Base-by-base conservation (phyloP, 1,284 basidiomycete species). In the Caloboletus inedulis region DNA sequence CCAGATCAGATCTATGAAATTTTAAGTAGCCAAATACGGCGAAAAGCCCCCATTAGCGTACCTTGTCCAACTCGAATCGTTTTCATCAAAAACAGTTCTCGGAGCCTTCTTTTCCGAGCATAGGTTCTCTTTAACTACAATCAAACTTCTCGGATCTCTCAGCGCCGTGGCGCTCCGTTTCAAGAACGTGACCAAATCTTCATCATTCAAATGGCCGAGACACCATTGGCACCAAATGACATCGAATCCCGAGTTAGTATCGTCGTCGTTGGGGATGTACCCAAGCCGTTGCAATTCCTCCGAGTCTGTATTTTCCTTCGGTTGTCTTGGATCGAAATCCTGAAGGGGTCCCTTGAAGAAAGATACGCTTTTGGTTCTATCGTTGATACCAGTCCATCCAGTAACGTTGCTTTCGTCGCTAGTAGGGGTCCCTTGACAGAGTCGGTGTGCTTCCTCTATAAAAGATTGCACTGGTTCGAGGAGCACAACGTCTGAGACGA, bases 211-310 rank as follows among this genome's bases (percentile, higher is more conserved):
- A 74, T 94, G 91, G n/a, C 90, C 89, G 13, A 96, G 77, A 74
- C 93, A 95, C 94, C 94, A 97, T 69, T 97, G 94, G 63, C 91
- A 92, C 94, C 91, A 94, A 53, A 95, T 80, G 14, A 93, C 78
- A 70, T 93, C 88, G 67, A 87, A 91, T 2, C 78, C 79, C 35
- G 74, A 72, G 34, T 73, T 62, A 7, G 73, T 70, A 45, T 84
- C 78, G 45, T 76, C 75, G 19, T 69, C 68, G n/a, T 49, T 55
- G 3, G 81, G 73, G 30, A 67, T 68, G 63, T 79, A 78, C 4
- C 87, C 88, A 8, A 87, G 72, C 19, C 85, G 79, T 53, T 78
- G 81, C 30, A 86, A 66, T 52, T 78, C 72, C 27, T 64, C 74
- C 1, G n/a, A n/a, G n/a, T n/a, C n/a, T n/a, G 74, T 73, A 36